Conservation (phyloP, 2,329 filamentous ascomycete species). For the Aspergillus latus region DNA sequence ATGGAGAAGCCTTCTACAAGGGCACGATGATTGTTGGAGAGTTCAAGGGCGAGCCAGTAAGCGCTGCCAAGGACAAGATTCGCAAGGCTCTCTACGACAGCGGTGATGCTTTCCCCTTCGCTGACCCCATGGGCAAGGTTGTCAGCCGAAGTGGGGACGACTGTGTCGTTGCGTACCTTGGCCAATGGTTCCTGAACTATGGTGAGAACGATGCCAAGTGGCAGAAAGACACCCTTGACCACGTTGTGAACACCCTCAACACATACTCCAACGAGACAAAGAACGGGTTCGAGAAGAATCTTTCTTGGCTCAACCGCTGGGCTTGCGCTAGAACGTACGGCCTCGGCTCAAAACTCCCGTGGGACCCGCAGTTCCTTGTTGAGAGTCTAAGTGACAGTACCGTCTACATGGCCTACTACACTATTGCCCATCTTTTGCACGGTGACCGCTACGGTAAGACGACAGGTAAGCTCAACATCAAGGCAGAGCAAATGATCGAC, state of each 20-base stretch:
- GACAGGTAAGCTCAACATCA: slow-evolving; percentile 67
- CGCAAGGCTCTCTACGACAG: slow-evolving; percentile 72
- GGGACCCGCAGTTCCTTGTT: slow-evolving; percentile 87
- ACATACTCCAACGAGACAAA: slow-evolving; percentile 76
- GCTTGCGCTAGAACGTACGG: slow-evolving; percentile 90
- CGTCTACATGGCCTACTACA: slow-evolving; percentile 72
- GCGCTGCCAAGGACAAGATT: slow-evolving; percentile 83
- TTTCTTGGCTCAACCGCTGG: slow-evolving; percentile 95
- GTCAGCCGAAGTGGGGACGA: slow-evolving; percentile 87
- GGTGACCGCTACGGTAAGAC: slow-evolving; percentile 80
- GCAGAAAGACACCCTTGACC: slow-evolving; percentile 72
- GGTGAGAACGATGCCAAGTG: slow-evolving; percentile 78
- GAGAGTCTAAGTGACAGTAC: slow-evolving; percentile 91
- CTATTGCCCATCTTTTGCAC: slow-evolving; percentile 66
- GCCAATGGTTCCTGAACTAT: slow-evolving; percentile 98
- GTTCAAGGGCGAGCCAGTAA: slow-evolving; percentile 82
- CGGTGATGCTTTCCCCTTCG: slow-evolving; percentile 83
- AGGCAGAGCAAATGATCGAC: slow-evolving; percentile 84
- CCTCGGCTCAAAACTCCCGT: slow-evolving; percentile 89
- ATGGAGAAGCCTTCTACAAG: slow-evolving; percentile 97
- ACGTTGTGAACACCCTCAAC: slow-evolving; percentile 72
- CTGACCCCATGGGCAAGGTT: slow-evolving; percentile 87
- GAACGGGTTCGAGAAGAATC: slow-evolving; percentile 77
- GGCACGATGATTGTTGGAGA: slow-evolving; percentile 85
- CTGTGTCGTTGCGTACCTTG: slow-evolving; percentile 87